These are phyloP conservation scores for Chytridium lagenaria DNA, from an alignment of 371 early-diverging fungal species.

Conservation along the genomic window DNA sequence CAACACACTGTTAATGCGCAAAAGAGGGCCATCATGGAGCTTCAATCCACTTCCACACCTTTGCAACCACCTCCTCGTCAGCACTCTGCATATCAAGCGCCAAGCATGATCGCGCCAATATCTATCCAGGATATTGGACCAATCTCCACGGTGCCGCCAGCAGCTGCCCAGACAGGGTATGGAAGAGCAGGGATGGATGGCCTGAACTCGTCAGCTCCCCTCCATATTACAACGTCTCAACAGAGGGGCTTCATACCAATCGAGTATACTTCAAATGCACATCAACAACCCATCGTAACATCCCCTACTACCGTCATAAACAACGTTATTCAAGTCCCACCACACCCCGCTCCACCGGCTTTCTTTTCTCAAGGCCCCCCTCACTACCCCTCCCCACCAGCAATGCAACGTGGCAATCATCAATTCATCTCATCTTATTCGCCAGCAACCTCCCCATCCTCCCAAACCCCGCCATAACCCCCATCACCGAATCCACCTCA, in stretches of 20 bases:
- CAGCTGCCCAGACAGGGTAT: not conserved
- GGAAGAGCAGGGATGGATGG: no score
- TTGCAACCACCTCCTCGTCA: not conserved
- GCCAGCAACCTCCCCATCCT: not conserved
- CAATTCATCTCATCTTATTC: not conserved
- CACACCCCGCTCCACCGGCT: not conserved
- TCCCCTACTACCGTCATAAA: not conserved
- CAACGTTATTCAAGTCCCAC: not conserved
- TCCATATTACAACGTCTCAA: no score
- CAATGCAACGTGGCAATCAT: no score
- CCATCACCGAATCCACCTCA: not conserved
- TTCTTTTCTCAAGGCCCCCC: not conserved
- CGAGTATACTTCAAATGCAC: no score
- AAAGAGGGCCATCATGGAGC: not conserved
- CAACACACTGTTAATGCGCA: not conserved
- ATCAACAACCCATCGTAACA: not conserved
- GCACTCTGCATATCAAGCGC: not conserved
- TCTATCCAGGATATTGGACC: conserved; percentile 14
- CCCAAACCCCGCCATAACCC: not conserved
- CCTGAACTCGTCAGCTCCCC: no score
- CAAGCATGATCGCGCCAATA: not conserved
- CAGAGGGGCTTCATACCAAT: no score
- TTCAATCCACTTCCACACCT: not conserved
- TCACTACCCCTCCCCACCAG: not conserved
- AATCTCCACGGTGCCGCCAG: not conserved